A percentile compares a stretch with the other conserved stretches of the same genome.
These are phyloP conservation scores for Triticum dicoccoides DNA, from an alignment of 176 grass and related monocot species.

Conservation along the genomic window DNA sequence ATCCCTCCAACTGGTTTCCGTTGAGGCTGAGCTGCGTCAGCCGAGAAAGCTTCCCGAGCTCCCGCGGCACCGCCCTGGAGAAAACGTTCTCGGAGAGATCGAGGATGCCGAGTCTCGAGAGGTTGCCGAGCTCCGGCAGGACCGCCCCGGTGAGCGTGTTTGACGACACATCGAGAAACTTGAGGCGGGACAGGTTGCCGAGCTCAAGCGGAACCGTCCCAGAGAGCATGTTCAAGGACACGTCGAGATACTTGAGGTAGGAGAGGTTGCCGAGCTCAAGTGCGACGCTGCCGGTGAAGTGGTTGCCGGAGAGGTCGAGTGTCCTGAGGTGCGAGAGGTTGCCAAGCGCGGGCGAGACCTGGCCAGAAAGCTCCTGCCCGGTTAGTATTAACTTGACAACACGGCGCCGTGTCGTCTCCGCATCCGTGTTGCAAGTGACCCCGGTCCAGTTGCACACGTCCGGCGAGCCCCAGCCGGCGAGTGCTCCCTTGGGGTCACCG, in stretches of 20 bases:
- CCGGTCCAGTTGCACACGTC: conserved; percentile 84
- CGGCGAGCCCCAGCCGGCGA: conserved; percentile 39
- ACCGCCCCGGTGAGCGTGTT: no score
- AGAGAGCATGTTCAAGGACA: no score
- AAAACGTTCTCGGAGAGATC: no score
- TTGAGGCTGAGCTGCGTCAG: conserved; percentile 60
- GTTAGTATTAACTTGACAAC: conserved; percentile 50
- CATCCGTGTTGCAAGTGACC: conserved; percentile 44
- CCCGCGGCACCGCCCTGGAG: no score
- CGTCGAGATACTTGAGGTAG: conserved; percentile 16
- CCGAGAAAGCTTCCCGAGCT: neutral
- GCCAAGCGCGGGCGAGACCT: conserved; percentile 43
- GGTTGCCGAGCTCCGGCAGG: no score
- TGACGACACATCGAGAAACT: no score
- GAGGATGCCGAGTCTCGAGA: no score
- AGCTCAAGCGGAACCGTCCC: no score
- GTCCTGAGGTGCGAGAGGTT: conserved; percentile 64
- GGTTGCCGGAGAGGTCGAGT: conserved; percentile 46
- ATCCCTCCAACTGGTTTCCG: conserved; percentile 45
- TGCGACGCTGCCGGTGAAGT: conserved; percentile 29
- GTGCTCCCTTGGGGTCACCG: conserved; percentile 27
- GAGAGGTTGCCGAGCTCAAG: conserved; percentile 28
- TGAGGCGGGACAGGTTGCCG: no score
- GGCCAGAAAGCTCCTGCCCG: conserved; percentile 37
- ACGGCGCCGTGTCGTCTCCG: no score